A percentile compares a stretch with the other conserved stretches of the same genome.
Conservation (phyloP, 257 asterid genomes). For the Forsythia suspensa region DNA sequence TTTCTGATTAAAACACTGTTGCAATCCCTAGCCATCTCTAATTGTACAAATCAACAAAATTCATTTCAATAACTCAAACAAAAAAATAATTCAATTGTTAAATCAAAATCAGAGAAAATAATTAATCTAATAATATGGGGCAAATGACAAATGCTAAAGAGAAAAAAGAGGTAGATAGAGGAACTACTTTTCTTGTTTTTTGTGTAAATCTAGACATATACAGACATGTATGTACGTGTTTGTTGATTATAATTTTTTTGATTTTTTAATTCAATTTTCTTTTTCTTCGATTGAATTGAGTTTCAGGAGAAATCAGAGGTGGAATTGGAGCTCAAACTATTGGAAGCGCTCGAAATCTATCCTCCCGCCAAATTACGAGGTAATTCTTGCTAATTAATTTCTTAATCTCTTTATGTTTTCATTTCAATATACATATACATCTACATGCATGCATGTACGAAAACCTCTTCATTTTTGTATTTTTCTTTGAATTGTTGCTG, state of each 20-base stretch:
- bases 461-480: neutral
- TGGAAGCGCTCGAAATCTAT: conserved; percentile 90
- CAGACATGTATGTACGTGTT: neutral
- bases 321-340: conserved; percentile 80
- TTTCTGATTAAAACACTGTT: neutral
- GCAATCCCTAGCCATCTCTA: neutral
- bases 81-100: neutral
- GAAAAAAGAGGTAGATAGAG: conserved; percentile 27
- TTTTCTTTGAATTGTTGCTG: neutral
- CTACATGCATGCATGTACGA: neutral
- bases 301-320: conserved; percentile 79
- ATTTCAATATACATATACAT: neutral
- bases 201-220: too few relatives aligned
- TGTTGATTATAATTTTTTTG: neutral
- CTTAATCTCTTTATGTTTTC: neutral
- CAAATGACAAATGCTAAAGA: conserved; percentile 51
- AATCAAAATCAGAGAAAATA: neutral
- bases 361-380: conserved; percentile 90
- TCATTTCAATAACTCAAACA: neutral
- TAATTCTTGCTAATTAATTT: conserved; percentile 15
- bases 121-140: conserved; percentile 33
- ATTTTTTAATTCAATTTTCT: neutral
- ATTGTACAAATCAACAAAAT: conserved; percentile 20
- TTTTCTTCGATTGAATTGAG: conserved; percentile 10
- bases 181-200: too few relatives aligned